A percentile compares a stretch with the other conserved stretches of the same genome.
phyloP scores from a whole-genome alignment of 1,284 basidiomycete species.

The Ganoderma multipileum region DNA sequence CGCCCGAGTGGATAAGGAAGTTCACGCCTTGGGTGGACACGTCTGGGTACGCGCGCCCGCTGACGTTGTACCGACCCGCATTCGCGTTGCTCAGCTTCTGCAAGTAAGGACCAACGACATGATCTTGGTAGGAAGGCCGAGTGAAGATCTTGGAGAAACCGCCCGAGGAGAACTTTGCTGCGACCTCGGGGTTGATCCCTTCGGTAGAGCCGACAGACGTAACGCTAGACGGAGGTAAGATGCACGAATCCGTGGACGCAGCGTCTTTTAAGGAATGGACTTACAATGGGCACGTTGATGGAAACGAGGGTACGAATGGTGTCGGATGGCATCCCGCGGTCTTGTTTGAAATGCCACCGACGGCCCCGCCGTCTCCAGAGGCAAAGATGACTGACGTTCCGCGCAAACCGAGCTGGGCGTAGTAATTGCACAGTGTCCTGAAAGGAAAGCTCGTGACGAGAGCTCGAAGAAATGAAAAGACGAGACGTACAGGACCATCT shows the following conservation, averaged over 20 bases:
- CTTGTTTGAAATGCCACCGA: constrained; percentile 55
- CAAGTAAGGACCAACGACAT: constrained; percentile 18
- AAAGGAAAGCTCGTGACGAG: neutral
- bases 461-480: neutral
- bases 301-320: constrained; percentile 71
- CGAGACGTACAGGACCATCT: constrained; percentile 58
- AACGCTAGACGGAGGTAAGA: constrained; percentile 54
- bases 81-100: neutral
- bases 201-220: constrained; percentile 63
- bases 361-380: constrained; percentile 67
- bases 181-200: constrained; percentile 52
- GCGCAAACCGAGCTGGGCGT: constrained; percentile 56
- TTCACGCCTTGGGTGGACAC: constrained; percentile 38
- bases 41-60: constrained; percentile 31
- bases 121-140: constrained; percentile 23
- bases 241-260: neutral
- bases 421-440: constrained; percentile 29
- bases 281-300: constrained; percentile 60
- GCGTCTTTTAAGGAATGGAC: neutral
- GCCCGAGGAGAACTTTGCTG: constrained; percentile 48
- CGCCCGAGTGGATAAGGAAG: constrained; percentile 61
- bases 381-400: constrained; percentile 70
- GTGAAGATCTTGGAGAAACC: constrained; percentile 39
- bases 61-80: constrained; percentile 61
- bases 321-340: constrained; percentile 44